Evolutionary conservation across 176 grass and related monocot genomes (phyloP).

Genomic region (Rhipidocladum racemiflorum): DNA sequence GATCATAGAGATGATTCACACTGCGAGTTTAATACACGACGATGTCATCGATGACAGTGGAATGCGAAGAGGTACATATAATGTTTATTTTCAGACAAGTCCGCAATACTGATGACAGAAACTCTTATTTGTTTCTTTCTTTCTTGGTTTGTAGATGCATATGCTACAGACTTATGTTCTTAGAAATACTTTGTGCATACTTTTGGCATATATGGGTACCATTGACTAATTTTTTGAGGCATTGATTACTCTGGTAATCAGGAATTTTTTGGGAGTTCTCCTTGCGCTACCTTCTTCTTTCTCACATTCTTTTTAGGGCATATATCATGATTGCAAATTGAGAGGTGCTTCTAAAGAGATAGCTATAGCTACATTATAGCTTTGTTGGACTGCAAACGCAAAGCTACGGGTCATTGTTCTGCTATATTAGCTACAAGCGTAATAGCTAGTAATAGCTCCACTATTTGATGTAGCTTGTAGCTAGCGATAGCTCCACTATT

Average conservation of each 20-base stretch:
- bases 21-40: conserved; percentile 79
- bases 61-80: conserved; percentile 56
- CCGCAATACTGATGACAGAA: neutral
- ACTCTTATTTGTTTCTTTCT: neutral
- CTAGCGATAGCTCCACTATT: too few relatives aligned
- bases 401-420: too few relatives aligned
- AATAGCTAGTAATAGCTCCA: too few relatives aligned
- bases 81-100: neutral
- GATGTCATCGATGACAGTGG: conserved; percentile 75
- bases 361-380: too few relatives aligned
- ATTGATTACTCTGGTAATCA: neutral
- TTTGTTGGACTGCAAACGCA: too few relatives aligned
- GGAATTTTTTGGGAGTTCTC: neutral
- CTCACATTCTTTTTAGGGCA: neutral
- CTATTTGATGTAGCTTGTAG: too few relatives aligned
- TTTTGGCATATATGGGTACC: neutral
- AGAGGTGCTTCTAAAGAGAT: too few relatives aligned
- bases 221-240: neutral
- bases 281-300: neutral
- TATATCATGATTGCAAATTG: neutral
- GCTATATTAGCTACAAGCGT: too few relatives aligned
- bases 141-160: neutral
- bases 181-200: neutral
- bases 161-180: neutral
- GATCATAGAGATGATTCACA: conserved; percentile 90